These are phyloP conservation scores for Paraurostyla sp. DNA, from an alignment of 73 alveolate genomes.

Conservation along the genomic window DNA sequence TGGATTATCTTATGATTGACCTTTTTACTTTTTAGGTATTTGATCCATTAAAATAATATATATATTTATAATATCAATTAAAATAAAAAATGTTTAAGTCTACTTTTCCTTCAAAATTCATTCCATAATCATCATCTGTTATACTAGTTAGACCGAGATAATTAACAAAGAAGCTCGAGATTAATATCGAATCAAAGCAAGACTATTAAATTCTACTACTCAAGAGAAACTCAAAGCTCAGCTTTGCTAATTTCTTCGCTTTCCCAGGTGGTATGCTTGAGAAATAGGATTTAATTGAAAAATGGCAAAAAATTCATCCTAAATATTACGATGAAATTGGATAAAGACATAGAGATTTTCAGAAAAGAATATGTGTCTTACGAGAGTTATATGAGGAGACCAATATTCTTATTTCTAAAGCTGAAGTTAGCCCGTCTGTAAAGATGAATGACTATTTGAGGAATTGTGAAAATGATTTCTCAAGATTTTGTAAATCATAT, in stretches of 20 bases:
- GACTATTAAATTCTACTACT: constrained; percentile 59
- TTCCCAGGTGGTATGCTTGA: constrained; percentile 74
- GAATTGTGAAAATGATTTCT: constrained; percentile 13
- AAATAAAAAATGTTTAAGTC: constrained; percentile 14
- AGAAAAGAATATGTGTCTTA: constrained; percentile 31
- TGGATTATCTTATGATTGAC: too few relatives aligned
- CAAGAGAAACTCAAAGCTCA: constrained; percentile 51
- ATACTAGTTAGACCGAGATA: constrained; percentile 50
- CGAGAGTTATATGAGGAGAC: constrained; percentile 58
- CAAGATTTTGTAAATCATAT: background rate
- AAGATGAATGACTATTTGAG: background rate
- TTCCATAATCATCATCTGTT: constrained; percentile 47
- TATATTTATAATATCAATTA: background rate
- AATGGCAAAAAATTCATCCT: constrained; percentile 54
- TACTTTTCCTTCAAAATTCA: constrained; percentile 41
- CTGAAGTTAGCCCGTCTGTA: background rate
- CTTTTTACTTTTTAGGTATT: too few relatives aligned
- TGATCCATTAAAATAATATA: background rate
- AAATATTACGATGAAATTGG: background rate
- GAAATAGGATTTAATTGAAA: constrained; percentile 50
- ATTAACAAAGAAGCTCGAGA: background rate
- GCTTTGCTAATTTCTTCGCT: constrained; percentile 69
- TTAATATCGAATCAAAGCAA: background rate
- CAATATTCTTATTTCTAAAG: constrained; percentile 8
- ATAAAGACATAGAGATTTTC: background rate